Evolutionary conservation across 331 rosid species (phyloP), one percentile per base, ranked within the genome.

Genomic region (Telfairia occidentalis): DNA sequence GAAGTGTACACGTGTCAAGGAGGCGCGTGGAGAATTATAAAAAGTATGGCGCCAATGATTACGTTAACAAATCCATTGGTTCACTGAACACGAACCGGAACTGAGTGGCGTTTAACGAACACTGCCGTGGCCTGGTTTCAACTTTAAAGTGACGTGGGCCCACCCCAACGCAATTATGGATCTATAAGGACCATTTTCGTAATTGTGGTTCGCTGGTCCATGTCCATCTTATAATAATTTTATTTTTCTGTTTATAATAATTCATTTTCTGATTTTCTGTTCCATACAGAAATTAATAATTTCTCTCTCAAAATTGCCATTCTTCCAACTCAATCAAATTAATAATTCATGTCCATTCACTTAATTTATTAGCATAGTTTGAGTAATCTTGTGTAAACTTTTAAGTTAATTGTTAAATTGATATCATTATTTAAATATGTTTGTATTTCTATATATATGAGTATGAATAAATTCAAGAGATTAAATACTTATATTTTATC

Each of bases 11-110:
- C 69, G 69, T 32, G 45, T 32, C 5, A 19, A 37, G 46, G 49
- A 64, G 5, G 49, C 32, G 10, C 7, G 48, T 64, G 48, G 7
- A 19, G 49, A 64, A 40, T 64, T 19, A 18, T n/a, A 37, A n/a
- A n/a, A 64, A 38, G 48, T 19, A 35, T 64, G 46, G 50, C 0
- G 29, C 2, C 73, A 38, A 65, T 65, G 50, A 65, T 38, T 66
- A 24, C 26, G 38, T 4, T 42, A 38, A 40, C 12, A 18, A 40
- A 66, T 21, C 72, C n/a, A 66, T 66, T 11, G 73, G 53, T 66
- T 40, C 73, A 66, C 1, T 66, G 73, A 66, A 66, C 73, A 66
- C 73, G 21, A 66, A 66, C 53, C 53, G 52, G 34, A 40, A 40
- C 53, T 9, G 73, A 66, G 73, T 66, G 73, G 11, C 53, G 35